Evolutionary conservation across 2,329 filamentous ascomycete genomes (phyloP), one percentile per base, ranked within the genome.

Genomic region (Calonectria hawksworthii): DNA sequence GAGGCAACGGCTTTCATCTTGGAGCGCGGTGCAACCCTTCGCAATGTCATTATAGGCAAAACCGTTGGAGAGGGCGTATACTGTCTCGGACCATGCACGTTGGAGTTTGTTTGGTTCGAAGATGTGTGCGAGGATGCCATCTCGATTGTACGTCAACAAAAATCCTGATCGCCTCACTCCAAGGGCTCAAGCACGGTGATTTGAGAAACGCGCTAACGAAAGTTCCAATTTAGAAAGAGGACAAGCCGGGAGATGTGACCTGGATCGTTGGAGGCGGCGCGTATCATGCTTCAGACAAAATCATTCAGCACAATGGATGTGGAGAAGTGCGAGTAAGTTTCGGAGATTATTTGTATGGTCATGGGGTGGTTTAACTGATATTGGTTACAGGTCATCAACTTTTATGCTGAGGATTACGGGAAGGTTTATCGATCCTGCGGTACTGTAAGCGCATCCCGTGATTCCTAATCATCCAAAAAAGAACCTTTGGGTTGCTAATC

Each of bases 101-200:
- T 63, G 3, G 56, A 63, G 16, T 63, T 63, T 63, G 56, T 63
- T 1, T 63, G 56, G 56, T 63, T 63, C 7, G 56, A 63, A 41
- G 56, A 63, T 13, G 56, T 63, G 10, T 63, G 56, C 36, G 56
- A 63, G 36, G 56, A 63, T 63, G 56, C 56, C 34, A 63, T 63
- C 14, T 41, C 56, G 1, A 41, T 63, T 4, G 56, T 63, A 41
- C 8, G 56, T 30, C 8, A 3, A 41, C 4, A n/a, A 23, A 2
- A 3, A 9, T 28, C 13, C n/a, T 23, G 2, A 7, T 2, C 18
- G n/a, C 3, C 7, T 8, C 2, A 9, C 3, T 18, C 14, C 14
- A 41, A 18, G 38, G 14, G 34, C 13, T 13, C 4, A 14, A 14
- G 11, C 5, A 38, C 41, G 41, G 2, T 21, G 41, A 18, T n/a